phyloP scores from a whole-genome alignment of 2,329 filamentous ascomycete species.

The Amylocarpus encephaloides region DNA sequence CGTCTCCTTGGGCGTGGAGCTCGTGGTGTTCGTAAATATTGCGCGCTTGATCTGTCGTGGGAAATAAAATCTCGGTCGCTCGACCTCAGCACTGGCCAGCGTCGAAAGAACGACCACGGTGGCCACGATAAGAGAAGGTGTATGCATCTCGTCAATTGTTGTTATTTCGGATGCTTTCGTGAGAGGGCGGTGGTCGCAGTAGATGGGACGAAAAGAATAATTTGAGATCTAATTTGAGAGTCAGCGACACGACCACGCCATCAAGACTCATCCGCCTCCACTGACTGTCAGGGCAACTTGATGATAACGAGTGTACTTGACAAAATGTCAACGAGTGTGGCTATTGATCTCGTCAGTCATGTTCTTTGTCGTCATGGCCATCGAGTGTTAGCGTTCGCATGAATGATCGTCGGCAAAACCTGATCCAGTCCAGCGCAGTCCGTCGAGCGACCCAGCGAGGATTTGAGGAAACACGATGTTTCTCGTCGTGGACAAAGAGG shows the following conservation, averaged over 20 bases:
- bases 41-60: slow-evolving; percentile 50
- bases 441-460: background rate
- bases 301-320: slow-evolving; percentile 54
- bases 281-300: slow-evolving; percentile 44
- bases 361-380: slow-evolving; percentile 4
- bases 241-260: slow-evolving; percentile 12
- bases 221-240: slow-evolving; percentile 20
- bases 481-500: background rate
- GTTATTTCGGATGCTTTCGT: slow-evolving; percentile 16
- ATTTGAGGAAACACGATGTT: background rate
- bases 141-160: slow-evolving; percentile 41
- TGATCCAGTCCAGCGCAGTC: slow-evolving; percentile 3
- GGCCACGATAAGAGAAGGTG: slow-evolving; percentile 43
- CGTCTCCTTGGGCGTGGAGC: slow-evolving; percentile 11
- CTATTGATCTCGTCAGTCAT: slow-evolving; percentile 22
- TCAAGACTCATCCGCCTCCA: slow-evolving; percentile 12
- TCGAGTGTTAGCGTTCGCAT: slow-evolving; percentile 17
- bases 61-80: slow-evolving; percentile 50
- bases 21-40: slow-evolving; percentile 28
- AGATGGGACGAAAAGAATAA: slow-evolving; percentile 14
- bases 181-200: slow-evolving; percentile 8
- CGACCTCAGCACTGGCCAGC: slow-evolving; percentile 38
- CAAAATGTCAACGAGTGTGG: slow-evolving; percentile 47
- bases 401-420: slow-evolving; percentile 18
- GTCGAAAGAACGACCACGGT: slow-evolving; percentile 43